Conservation (phyloP, 1,139 yeast genomes). For the Yarrowia galli region DNA sequence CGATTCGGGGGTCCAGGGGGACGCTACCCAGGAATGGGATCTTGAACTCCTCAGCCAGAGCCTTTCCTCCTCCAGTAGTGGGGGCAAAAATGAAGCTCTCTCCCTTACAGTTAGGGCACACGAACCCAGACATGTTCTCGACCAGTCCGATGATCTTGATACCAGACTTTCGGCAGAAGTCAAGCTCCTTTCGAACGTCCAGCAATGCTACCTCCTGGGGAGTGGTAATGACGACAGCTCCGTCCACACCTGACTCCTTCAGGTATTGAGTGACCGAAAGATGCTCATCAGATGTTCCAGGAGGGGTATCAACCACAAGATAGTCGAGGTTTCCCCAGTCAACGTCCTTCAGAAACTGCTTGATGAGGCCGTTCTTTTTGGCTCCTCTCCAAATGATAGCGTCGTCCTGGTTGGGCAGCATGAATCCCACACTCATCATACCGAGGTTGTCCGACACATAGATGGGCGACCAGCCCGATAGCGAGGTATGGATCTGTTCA, state of each 20-base stretch:
- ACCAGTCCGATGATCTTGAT: slow-evolving; percentile 87
- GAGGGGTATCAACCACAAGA: slow-evolving; percentile 94
- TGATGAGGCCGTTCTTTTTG: slow-evolving; percentile 90
- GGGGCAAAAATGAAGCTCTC: slow-evolving; percentile 91
- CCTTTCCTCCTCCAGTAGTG: slow-evolving; percentile 95
- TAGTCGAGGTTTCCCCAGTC: slow-evolving; percentile 96
- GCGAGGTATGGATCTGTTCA: slow-evolving; percentile 86
- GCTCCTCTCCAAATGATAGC: slow-evolving; percentile 98
- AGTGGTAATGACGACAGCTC: slow-evolving; percentile 93
- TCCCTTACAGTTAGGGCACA: slow-evolving; percentile 92
- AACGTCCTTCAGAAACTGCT: slow-evolving; percentile 92
- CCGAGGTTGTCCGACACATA: slow-evolving; percentile 95
- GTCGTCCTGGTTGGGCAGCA: slow-evolving; percentile 92
- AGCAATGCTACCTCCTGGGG: slow-evolving; percentile 97
- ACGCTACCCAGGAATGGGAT: slow-evolving; percentile 88
- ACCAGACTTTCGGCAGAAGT: slow-evolving; percentile 90
- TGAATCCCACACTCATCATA: slow-evolving; percentile 92
- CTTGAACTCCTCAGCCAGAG: slow-evolving; percentile 76
- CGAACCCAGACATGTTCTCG: slow-evolving; percentile 98
- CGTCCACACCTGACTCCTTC: slow-evolving; percentile 92
- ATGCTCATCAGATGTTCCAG: slow-evolving; percentile 98
- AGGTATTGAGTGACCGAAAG: slow-evolving; percentile 85
- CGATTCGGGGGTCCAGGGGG: slow-evolving; percentile 95
- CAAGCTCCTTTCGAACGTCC: slow-evolving; percentile 95
- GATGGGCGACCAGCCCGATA: slow-evolving; percentile 95